Evolutionary conservation across 2,329 filamentous ascomycete species (phyloP), one percentile per base, ranked within the genome.

Genomic region (Verticillium longisporum): DNA sequence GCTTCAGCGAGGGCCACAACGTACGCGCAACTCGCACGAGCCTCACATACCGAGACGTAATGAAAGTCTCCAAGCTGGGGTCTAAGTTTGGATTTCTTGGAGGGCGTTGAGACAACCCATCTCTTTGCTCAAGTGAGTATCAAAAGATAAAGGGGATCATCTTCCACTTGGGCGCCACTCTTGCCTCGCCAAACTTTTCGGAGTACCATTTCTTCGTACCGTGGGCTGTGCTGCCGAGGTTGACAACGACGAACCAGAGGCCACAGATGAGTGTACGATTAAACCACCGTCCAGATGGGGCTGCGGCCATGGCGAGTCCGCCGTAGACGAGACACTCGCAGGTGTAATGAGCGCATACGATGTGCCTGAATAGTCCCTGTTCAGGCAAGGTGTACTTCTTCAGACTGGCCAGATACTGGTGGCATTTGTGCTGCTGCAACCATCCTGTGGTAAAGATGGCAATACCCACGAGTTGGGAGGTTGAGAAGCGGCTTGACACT

Each of bases 321-420:
- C 92, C 71, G 72, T 99, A 98, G 62, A 97, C 85, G 50, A 89
- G 72, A 70, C 91, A 93, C 76, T 98, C 95, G 69, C 89, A 91
- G 3, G 90, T 90, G 74, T 98, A 99, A 75, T 99, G 95, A 18
- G 95, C 92, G 68, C 90, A 96, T 45, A 97, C 76, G 26, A 96
- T 74, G 61, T 81, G 79, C 55, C 79, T 79, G 73, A 98, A 99
- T 61, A 89, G 76, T 2, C 88, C 87, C 62, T 89, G 82, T 2
- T 82, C 78, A 0, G 94, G 94, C 31, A 98, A 80, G 11, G 89
- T 90, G 74, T 99, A 98, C 70, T 92, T 94, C 71, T 86, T 84
- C 62, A 95, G 76, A 45, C 83, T 82, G 53, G 87, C 85, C 21
- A 95, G 82, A 68, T 93, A 81, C 60, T 76, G 76, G 71, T 94